Conservation (phyloP, 495 filamentous ascomycete genomes). For the Annulohypoxylon moriforme region DNA sequence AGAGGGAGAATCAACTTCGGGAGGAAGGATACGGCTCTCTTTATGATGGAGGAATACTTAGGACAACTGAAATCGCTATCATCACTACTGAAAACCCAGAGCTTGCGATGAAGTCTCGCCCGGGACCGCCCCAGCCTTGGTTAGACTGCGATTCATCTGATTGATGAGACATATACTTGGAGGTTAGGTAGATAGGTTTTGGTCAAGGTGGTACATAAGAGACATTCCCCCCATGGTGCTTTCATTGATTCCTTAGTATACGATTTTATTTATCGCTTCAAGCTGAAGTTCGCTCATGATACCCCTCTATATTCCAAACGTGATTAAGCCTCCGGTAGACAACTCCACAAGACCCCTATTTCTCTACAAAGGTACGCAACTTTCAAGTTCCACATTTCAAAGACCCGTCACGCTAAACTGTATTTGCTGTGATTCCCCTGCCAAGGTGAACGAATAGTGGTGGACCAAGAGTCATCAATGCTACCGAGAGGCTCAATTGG, state of each 20-base stretch:
- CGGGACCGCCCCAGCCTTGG: not conserved
- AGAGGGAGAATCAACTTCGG: not conserved
- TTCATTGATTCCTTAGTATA: too few species aligned
- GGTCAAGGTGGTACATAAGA: too few species aligned
- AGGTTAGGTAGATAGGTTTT: not conserved
- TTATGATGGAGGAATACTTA: slow-evolving; percentile 1
- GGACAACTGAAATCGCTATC: not conserved
- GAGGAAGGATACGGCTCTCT: not conserved
- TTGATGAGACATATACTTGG: not conserved
- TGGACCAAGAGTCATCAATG: slow-evolving; percentile 5
- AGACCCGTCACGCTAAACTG: not conserved
- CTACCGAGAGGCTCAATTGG: slow-evolving; percentile 34
- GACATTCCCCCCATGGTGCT: too few species aligned
- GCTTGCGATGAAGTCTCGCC: not conserved
- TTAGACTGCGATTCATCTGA: slow-evolving; percentile 5
- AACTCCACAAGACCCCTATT: not conserved
- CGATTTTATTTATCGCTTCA: too few species aligned
- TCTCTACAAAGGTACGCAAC: not conserved
- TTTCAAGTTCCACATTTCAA: not conserved
- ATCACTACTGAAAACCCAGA: not conserved
- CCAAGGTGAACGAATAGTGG: not conserved
- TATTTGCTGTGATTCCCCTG: not conserved
- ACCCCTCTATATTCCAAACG: not conserved
- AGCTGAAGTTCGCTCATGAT: not conserved
- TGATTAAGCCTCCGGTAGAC: not conserved